Percentiles rank a stretch among this genome's conserved stretches.
These are phyloP conservation scores for Ceratobasidium sp. DNA, from an alignment of 1,284 basidiomycete species.

Conservation along the genomic window DNA sequence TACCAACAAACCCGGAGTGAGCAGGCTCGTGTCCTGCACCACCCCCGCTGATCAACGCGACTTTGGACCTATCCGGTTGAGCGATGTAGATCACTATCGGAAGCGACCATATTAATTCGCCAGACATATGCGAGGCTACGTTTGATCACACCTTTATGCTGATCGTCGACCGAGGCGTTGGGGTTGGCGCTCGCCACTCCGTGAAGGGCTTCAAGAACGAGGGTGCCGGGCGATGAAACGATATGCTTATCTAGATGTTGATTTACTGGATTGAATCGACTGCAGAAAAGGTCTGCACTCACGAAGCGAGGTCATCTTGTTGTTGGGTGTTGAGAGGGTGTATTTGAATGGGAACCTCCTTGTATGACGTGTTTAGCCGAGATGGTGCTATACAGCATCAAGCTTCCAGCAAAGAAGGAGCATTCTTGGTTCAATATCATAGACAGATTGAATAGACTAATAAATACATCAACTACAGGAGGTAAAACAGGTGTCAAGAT, in stretches of 20 bases:
- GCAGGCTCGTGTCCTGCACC: constrained; percentile 92
- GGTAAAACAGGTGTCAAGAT: no score
- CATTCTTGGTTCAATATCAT: no score
- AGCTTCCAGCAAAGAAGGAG: no score
- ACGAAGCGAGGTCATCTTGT: constrained; percentile 32
- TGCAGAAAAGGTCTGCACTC: not conserved
- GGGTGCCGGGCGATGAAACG: constrained; percentile 68
- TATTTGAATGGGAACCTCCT: not conserved
- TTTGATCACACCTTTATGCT: constrained; percentile 62
- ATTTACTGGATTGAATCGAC: not conserved
- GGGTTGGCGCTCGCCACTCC: constrained; percentile 79
- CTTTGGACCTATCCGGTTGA: constrained; percentile 66
- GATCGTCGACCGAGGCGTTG: constrained; percentile 67
- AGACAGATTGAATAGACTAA: no score
- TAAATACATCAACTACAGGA: no score
- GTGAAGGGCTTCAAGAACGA: constrained; percentile 78
- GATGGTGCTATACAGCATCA: no score
- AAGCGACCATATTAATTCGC: constrained; percentile 12
- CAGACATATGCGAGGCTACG: not conserved
- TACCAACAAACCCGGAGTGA: constrained; percentile 82
- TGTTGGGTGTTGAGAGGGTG: not conserved
- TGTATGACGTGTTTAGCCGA: no score
- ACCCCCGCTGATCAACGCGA: constrained; percentile 86
- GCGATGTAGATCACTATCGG: constrained; percentile 67
- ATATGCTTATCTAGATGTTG: constrained; percentile 66